Percentiles rank a stretch among this genome's conserved stretches.
These are phyloP conservation scores for Bjerkandera adusta DNA, from an alignment of 1,284 basidiomycete genomes.

Conservation along the genomic window DNA sequence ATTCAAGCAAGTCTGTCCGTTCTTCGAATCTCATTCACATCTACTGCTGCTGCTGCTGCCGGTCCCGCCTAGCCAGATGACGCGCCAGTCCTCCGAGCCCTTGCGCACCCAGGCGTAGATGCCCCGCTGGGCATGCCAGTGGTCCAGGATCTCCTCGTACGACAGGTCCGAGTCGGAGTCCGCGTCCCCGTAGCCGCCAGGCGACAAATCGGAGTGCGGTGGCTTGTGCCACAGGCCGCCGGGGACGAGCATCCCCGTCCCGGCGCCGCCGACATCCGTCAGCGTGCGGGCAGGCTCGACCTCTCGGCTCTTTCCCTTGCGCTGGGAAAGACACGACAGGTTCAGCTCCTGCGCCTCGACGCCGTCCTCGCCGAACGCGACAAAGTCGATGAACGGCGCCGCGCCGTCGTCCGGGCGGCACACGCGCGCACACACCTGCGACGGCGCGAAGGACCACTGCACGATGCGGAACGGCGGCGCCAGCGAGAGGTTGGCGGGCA, in stretches of 20 bases:
- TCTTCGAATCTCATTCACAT: constrained; percentile 9
- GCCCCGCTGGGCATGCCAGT: constrained; percentile 54
- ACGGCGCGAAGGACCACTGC: constrained; percentile 58
- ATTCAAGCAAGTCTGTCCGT: too few relatives aligned
- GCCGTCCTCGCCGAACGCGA: constrained; percentile 65
- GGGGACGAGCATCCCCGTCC: constrained; percentile 56
- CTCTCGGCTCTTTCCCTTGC: constrained; percentile 44
- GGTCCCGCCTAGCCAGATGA: constrained; percentile 74
- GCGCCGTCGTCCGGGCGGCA: constrained; percentile 34
- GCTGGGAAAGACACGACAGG: constrained; percentile 37
- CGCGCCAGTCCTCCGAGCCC: constrained; percentile 67
- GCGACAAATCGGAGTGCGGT: constrained; percentile 36
- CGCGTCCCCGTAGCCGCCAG: constrained; percentile 35
- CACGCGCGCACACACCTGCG: constrained; percentile 52
- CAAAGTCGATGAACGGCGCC: constrained; percentile 59
- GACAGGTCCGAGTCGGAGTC: constrained; percentile 49
- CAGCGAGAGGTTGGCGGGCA: constrained; percentile 50
- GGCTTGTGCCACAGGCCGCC: constrained; percentile 74
- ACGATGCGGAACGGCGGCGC: constrained; percentile 51
- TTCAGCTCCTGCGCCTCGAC: constrained; percentile 69
- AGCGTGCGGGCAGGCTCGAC: constrained; percentile 51
- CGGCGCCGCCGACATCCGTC: constrained; percentile 56
- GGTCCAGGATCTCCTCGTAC: constrained; percentile 45
- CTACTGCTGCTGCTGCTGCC: constrained; percentile 31
- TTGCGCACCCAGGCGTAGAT: constrained; percentile 73